phyloP scores from a whole-genome alignment of 2,329 filamentous ascomycete genomes.

The Aspergillus pseudoterreus region DNA sequence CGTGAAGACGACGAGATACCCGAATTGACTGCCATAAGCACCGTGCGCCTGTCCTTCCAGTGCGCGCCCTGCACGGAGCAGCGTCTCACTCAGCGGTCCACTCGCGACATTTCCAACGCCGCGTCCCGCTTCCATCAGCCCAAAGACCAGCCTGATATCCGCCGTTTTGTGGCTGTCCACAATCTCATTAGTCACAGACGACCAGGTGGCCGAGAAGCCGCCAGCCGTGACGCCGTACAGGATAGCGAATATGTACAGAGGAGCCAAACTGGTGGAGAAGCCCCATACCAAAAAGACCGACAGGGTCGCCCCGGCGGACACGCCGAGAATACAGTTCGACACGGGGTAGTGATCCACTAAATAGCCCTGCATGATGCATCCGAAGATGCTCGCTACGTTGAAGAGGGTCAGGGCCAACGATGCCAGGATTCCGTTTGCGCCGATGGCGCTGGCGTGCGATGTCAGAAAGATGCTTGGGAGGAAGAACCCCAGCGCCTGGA shows the following conservation, averaged over 20 bases:
- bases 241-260: conserved; percentile 40
- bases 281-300: conserved; percentile 49
- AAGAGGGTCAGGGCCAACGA: conserved; percentile 30
- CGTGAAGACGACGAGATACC: conserved; percentile 26
- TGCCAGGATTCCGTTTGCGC: conserved; percentile 17
- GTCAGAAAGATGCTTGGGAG: conserved; percentile 38
- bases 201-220: conserved; percentile 43
- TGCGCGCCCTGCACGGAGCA: conserved; percentile 15
- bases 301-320: conserved; percentile 37
- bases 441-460: conserved; percentile 30
- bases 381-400: conserved; percentile 30
- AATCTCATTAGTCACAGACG: conserved; percentile 44
- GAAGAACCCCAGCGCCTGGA: conserved; percentile 36
- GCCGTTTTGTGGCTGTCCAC: conserved; percentile 30
- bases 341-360: conserved; percentile 41
- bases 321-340: conserved; percentile 40
- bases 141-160: conserved; percentile 49
- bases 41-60: conserved; percentile 14
- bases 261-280: conserved; percentile 39
- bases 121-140: conserved; percentile 46
- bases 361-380: conserved; percentile 32
- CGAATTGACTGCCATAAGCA: conserved; percentile 27
- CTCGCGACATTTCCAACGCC: conserved; percentile 51
- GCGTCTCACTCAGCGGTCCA: conserved; percentile 50
- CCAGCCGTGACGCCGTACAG: conserved; percentile 46